These are phyloP conservation scores for Cladosporium phlei DNA, from an alignment of 2,329 filamentous ascomycete genomes.

Conservation along the genomic window DNA sequence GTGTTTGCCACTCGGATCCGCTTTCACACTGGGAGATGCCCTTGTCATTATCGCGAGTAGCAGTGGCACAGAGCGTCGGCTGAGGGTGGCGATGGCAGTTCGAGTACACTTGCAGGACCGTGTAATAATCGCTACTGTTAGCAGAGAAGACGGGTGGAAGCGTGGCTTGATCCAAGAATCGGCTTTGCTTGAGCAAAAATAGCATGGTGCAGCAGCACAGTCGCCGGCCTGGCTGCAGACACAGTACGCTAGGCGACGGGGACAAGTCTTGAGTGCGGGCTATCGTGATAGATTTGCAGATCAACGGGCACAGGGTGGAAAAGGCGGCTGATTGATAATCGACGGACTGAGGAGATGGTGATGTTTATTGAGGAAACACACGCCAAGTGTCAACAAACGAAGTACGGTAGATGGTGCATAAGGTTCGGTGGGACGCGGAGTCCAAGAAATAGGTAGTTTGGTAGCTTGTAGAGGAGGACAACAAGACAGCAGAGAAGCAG, in stretches of 20 bases:
- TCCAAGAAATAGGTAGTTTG: too few relatives aligned
- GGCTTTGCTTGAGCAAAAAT: conserved; percentile 6
- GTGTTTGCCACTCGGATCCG: conserved; percentile 5
- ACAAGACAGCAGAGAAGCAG: too few relatives aligned
- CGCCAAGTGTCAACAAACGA: too few relatives aligned
- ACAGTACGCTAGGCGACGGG: conserved; percentile 9
- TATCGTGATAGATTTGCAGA: conserved; percentile 8
- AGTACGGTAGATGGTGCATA: too few relatives aligned
- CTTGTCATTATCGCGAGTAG: background rate
- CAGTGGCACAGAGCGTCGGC: background rate
- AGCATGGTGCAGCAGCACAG: background rate
- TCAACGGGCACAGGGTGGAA: background rate
- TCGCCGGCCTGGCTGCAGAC: conserved; percentile 10
- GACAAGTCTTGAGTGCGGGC: conserved; percentile 11
- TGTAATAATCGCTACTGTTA: background rate
- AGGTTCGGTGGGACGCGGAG: too few relatives aligned
- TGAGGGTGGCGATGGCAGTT: conserved; percentile 9
- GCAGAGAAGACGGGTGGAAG: conserved; percentile 1
- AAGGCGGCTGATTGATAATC: too few relatives aligned
- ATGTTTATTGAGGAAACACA: too few relatives aligned
- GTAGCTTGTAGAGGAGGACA: too few relatives aligned
- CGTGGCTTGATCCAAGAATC: too few relatives aligned
- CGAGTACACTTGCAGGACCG: background rate
- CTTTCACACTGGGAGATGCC: background rate
- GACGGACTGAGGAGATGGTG: too few relatives aligned